These are phyloP conservation scores for Penicillium pulvis DNA, from an alignment of 495 filamentous ascomycete genomes.

Conservation along the genomic window DNA sequence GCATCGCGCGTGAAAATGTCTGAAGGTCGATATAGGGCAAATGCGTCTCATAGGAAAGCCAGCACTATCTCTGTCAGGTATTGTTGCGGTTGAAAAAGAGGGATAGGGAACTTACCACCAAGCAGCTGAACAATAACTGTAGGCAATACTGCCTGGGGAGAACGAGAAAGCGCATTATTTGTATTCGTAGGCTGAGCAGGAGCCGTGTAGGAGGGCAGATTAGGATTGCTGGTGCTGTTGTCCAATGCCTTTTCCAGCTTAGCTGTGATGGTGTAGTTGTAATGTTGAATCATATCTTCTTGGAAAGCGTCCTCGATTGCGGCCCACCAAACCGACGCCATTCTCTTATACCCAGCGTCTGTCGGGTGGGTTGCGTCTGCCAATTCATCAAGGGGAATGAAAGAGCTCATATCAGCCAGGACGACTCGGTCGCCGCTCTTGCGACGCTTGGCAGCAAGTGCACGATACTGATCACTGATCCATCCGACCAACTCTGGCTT, in stretches of 20 bases:
- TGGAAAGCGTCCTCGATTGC: conserved; percentile 37
- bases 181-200: conserved; percentile 15
- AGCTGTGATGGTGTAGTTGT: conserved; percentile 21
- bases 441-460: conserved; percentile 34
- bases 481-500: conserved; percentile 16
- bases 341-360: conserved; percentile 52
- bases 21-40: not conserved
- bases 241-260: conserved; percentile 15
- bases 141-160: not conserved
- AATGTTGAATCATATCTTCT: conserved; percentile 21
- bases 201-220: conserved; percentile 16
- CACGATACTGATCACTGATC: conserved; percentile 43
- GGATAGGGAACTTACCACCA: not conserved
- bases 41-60: not conserved
- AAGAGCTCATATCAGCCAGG: conserved; percentile 51
- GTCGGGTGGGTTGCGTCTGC: conserved; percentile 53
- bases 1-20: not conserved
- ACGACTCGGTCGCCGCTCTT: conserved; percentile 35
- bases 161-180: not conserved
- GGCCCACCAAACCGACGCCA: conserved; percentile 55
- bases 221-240: conserved; percentile 22
- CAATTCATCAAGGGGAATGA: conserved; percentile 36
- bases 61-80: not conserved
- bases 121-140: not conserved
- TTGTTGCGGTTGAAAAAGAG: not conserved